Conservation (phyloP, 331 rosid species). For the Arachis monticola region DNA sequence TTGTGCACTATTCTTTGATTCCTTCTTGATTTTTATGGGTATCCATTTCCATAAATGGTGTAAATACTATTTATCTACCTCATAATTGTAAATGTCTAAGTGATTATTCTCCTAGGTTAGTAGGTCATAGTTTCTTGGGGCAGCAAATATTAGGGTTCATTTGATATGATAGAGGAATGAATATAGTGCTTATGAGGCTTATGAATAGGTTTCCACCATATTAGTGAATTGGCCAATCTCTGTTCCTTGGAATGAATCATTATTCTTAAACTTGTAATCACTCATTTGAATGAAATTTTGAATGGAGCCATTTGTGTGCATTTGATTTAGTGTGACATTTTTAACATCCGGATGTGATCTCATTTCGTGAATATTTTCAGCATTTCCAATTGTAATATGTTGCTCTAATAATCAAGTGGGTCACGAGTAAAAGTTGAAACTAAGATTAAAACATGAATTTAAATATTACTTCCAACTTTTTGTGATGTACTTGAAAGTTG, state of each 20-base stretch:
- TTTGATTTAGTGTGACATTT: background rate
- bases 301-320: background rate
- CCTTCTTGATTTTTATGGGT: slow-evolving; percentile 54
- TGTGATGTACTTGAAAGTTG: too few relatives aligned
- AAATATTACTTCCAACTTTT: too few relatives aligned
- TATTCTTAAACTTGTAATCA: slow-evolving; percentile 24
- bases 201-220: slow-evolving; percentile 42
- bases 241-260: slow-evolving; percentile 37
- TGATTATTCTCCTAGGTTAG: slow-evolving; percentile 59
- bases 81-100: slow-evolving; percentile 66
- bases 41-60: slow-evolving; percentile 53
- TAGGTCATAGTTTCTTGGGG: slow-evolving; percentile 55
- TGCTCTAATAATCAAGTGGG: too few relatives aligned
- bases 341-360: too few relatives aligned
- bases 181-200: slow-evolving; percentile 49
- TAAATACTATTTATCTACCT: slow-evolving; percentile 60
- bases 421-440: too few relatives aligned
- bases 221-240: slow-evolving; percentile 31
- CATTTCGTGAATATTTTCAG: background rate
- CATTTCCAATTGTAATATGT: background rate
- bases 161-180: slow-evolving; percentile 47
- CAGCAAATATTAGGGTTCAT: slow-evolving; percentile 46
- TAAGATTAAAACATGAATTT: too few relatives aligned
- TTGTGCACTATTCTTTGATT: slow-evolving; percentile 69
- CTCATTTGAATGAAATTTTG: slow-evolving; percentile 28